These are phyloP conservation scores for Monosporozyma unispora DNA, from an alignment of 805 yeast species.

Conservation along the genomic window DNA sequence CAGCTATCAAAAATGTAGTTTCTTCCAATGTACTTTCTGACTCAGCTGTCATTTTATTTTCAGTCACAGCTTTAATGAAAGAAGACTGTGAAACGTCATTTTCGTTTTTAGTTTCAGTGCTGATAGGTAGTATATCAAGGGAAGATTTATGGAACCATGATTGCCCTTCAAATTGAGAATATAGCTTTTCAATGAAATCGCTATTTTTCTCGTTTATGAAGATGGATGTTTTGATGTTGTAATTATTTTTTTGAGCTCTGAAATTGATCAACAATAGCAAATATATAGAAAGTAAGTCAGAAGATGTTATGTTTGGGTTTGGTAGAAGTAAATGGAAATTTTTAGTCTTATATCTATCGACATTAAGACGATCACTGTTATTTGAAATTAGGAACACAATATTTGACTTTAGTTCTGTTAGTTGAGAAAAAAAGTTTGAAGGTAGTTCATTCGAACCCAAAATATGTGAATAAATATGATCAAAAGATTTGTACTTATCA, in stretches of 20 bases:
- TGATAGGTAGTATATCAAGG: slow-evolving; percentile 10
- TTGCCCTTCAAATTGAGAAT: slow-evolving; percentile 10
- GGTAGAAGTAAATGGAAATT: slow-evolving; percentile 18
- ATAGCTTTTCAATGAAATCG: slow-evolving; percentile 12
- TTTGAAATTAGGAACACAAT: slow-evolving; percentile 21
- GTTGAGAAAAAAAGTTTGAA: slow-evolving; percentile 17
- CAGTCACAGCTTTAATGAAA: slow-evolving; percentile 17
- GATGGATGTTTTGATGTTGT: slow-evolving; percentile 11
- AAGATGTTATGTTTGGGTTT: slow-evolving; percentile 18
- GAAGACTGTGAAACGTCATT: slow-evolving; percentile 1
- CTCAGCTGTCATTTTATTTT: slow-evolving; percentile 6
- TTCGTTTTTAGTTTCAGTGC: slow-evolving; percentile 6
- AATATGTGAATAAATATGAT: slow-evolving; percentile 23
- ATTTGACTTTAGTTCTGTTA: slow-evolving; percentile 16
- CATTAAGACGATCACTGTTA: slow-evolving; percentile 15
- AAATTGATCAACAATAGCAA: slow-evolving; percentile 17
- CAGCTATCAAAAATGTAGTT: slow-evolving; percentile 22
- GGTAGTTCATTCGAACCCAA: slow-evolving; percentile 25
- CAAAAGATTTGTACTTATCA: slow-evolving; percentile 20
- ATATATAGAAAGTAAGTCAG: slow-evolving; percentile 25
- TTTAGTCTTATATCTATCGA: slow-evolving; percentile 17
- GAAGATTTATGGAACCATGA: slow-evolving; percentile 14
- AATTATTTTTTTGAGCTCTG: slow-evolving; percentile 9
- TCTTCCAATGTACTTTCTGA: slow-evolving; percentile 16
- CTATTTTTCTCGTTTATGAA: slow-evolving; percentile 16